These are phyloP conservation scores for Wickerhamiella nectarea DNA, from an alignment of 805 yeast species.

Conservation along the genomic window DNA sequence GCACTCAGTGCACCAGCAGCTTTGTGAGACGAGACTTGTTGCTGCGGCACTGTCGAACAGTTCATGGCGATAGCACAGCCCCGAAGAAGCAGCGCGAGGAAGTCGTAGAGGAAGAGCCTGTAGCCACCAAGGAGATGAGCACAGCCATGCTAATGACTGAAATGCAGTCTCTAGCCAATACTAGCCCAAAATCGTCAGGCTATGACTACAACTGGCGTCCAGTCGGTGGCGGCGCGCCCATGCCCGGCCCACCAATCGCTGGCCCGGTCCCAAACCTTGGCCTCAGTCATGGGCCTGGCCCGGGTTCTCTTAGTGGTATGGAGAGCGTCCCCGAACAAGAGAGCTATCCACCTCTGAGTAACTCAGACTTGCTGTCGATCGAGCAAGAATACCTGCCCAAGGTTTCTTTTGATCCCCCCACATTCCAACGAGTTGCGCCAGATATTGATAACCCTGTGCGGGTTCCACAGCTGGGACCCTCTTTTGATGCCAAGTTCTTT, in stretches of 20 bases:
- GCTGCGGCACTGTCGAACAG: slow-evolving; percentile 67
- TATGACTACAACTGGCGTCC: slow-evolving; percentile 9
- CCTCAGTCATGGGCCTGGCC: too few relatives aligned
- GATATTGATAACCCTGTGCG: slow-evolving; percentile 5
- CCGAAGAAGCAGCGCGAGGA: neutral
- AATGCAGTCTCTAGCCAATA: slow-evolving; percentile 1
- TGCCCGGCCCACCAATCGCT: neutral
- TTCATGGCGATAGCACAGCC: slow-evolving; percentile 32
- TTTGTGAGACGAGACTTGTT: slow-evolving; percentile 68
- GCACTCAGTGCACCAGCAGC: slow-evolving; percentile 52
- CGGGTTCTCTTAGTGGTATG: neutral
- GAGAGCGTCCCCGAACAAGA: neutral
- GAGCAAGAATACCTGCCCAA: neutral
- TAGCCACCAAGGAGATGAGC: slow-evolving; percentile 9
- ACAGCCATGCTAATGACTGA: slow-evolving; percentile 13
- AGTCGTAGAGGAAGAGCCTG: neutral
- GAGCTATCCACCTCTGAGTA: neutral
- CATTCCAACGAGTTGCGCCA: slow-evolving; percentile 4
- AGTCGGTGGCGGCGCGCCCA: slow-evolving; percentile 7
- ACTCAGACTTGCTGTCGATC: neutral
- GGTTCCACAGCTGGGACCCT: slow-evolving; percentile 10
- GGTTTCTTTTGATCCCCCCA: slow-evolving; percentile 1
- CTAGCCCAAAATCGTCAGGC: slow-evolving; percentile 5
- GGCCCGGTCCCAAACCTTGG: too few relatives aligned
- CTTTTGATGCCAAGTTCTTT: slow-evolving; percentile 4